Evolutionary conservation across 148 eudicot species (phyloP).

Genomic region (Bassia scoparia): DNA sequence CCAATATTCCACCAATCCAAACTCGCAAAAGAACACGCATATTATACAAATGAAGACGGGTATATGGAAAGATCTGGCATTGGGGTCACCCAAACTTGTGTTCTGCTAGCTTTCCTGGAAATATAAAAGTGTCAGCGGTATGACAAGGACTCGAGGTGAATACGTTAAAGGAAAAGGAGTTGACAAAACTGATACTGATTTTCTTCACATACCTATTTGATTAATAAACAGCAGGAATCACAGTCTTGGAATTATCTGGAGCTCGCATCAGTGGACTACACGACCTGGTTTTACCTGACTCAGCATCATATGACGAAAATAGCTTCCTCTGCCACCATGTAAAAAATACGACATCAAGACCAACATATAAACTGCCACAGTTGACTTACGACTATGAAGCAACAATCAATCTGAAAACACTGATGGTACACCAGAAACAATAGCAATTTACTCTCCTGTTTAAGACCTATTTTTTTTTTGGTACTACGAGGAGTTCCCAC

Average conservation of each 20-base stretch:
- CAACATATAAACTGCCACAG: background rate
- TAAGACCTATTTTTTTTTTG: no score
- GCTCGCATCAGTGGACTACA: constrained; percentile 26
- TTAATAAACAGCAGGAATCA: constrained; percentile 31
- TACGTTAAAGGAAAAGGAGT: background rate
- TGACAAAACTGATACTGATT: background rate
- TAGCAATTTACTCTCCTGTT: background rate
- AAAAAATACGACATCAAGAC: background rate
- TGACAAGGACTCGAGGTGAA: background rate
- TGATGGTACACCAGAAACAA: background rate
- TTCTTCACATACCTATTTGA: background rate
- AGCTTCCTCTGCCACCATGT: constrained; percentile 27
- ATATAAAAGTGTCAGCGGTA: background rate
- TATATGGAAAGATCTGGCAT: background rate
- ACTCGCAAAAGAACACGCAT: background rate
- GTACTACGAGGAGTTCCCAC: no score
- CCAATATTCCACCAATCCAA: background rate
- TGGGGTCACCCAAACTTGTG: background rate
- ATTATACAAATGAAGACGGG: background rate
- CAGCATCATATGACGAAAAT: constrained; percentile 34
- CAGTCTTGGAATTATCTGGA: constrained; percentile 28
- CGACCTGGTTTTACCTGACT: constrained; percentile 33
- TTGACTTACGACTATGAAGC: background rate
- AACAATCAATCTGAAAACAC: background rate
- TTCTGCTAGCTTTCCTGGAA: background rate